Base-by-base conservation (phyloP, 2,329 filamentous ascomycete species). In the Colletotrichum horii region DNA sequence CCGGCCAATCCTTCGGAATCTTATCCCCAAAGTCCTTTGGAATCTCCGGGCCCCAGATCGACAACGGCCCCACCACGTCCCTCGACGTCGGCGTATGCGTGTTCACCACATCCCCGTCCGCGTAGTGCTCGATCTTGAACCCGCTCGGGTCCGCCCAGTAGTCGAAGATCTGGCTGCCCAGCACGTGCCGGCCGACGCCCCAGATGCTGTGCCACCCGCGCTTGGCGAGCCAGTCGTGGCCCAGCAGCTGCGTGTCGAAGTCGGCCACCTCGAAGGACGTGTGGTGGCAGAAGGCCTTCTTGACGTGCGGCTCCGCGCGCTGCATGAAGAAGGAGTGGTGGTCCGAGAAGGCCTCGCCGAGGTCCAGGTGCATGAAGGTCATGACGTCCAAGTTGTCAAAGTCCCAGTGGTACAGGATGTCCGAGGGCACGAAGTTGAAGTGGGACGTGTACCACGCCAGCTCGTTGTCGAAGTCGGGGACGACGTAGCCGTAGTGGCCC, bases 81-180 rank as follows among this genome's bases (percentile, higher is more conserved):
- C 71, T 60, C 26, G 52, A 66, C n/a, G 72, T 85, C 0, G 83
- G 83, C 26, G 87, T 90, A 30, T 89, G 83, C 69, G 85, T 81
- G 78, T 91, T 91, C 1, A 93, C 90, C 70, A 92, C 71, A 82
- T 93, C 91, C 0, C 91, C 91, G 82, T 93, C 91, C 2, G 90
- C 88, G 80, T 93, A 93, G 78, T 91, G 90, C 80, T 91, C 90
- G 62, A 91, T 82, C 81, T 89, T 90, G 75, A 89, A 89, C 0
- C 87, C 86, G 7, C 82, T 87, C 2, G 87, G 85, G 81, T 92
- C 90, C 79, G 84, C 87, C 90, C 91, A 93, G 81, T 93, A 93
- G 80, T 93, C 91, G 77, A 93, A 93, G 55, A 93, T 88, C 82
- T 93, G 91, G 62, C 84, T 88, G 1, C 91, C 91, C 26, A 92